Evolutionary conservation across 169 alveolate species (phyloP), one percentile per base, ranked within the genome.

Genomic region (Cystoisospora suis): DNA sequence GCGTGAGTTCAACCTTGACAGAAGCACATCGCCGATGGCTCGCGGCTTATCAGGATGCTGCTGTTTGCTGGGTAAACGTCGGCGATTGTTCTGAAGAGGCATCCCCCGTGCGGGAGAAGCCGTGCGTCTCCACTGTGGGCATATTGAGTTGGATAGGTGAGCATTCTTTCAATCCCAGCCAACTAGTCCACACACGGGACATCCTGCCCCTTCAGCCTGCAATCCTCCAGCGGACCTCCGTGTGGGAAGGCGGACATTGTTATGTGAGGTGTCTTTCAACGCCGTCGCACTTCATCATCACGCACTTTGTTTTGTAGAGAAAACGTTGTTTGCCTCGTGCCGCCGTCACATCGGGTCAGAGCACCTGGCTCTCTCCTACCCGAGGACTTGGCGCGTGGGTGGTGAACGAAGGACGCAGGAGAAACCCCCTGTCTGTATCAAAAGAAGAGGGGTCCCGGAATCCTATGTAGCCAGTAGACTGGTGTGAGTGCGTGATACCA

Each of bases 81-180:
- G 56, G 56, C 0, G 46, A 38, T 29, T 72, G 83, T 53, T 7
- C 38, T 9, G 34, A 15, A 2, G 6, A 6, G 42, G 2, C 23
- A 17, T 2, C 83, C 15, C 83, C 83, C 32, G n/a, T n/a, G n/a
- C 58, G 83, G 15, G 4, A 15, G 47, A 17, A 3, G 1, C 4
- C 53, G 29, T 72, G 83, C 56, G 45, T 38, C 29, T 46, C 83
- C n/a, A 40, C 47, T 0, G 83, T 72, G 23, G 83, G 83, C 15
- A 32, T 36, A 38, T 38, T 72, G 32, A 72, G 83, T 53, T 72
- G 83, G 83, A 72, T 27, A 53, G 65, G 65, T 53, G 65, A 53
- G 65, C 29, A n/a, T n/a, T n/a, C n/a, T n/a, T 23, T 12, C 65
- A 53, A 15, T 15, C 65, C 12, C 65, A 53, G 65, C 12, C 29